Evolutionary conservation across 1,139 yeast genomes (phyloP), one percentile per base, ranked within the genome.

Genomic region (Candida anutae): DNA sequence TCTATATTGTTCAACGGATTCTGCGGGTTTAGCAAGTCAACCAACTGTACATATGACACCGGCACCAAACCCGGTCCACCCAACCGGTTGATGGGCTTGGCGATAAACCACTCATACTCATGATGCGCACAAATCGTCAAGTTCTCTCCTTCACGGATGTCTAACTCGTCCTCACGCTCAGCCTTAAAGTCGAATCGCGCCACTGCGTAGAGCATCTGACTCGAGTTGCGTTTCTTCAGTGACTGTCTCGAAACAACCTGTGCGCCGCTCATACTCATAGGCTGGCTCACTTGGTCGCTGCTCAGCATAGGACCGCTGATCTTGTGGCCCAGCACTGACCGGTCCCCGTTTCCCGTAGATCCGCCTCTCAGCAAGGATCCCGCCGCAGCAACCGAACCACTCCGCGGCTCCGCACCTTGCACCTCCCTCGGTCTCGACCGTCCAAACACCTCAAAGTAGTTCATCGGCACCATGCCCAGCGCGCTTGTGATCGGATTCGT

Each of bases 41-140:
- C 75, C 26, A 90, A 73, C 46, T 84, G 83, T 18, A 90, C 94
- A 48, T 83, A 90, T 16, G 85, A 74, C 4, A 84, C 93, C 0
- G 98, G 98, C 9, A 90, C 94, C 32, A 90, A 65, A 1, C 98
- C 98, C 0, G 97, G 97, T 0, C 97, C 98, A 11, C 98, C 98
- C 28, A 90, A 64, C 29, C 96, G 66, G 37, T 93, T 94, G 29
- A 90, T 83, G 5, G 96, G 96, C 51, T 90, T 90, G 10, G 97
- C 97, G 33, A 90, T 93, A 46, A 87, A 88, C 98, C 98, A 90
- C 55, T 90, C 98, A 42, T 69, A 84, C 34, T 85, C 90, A 47
- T 90, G 94, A 55, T 88, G 96, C 3, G 98, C 98, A 55, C 95
- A 90, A 12, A 90, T 76, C 23, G 87, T 83, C 40, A 90, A 71